These are phyloP conservation scores for Xerocomus amazonicus DNA, from an alignment of 1,284 basidiomycete genomes.

Conservation along the genomic window DNA sequence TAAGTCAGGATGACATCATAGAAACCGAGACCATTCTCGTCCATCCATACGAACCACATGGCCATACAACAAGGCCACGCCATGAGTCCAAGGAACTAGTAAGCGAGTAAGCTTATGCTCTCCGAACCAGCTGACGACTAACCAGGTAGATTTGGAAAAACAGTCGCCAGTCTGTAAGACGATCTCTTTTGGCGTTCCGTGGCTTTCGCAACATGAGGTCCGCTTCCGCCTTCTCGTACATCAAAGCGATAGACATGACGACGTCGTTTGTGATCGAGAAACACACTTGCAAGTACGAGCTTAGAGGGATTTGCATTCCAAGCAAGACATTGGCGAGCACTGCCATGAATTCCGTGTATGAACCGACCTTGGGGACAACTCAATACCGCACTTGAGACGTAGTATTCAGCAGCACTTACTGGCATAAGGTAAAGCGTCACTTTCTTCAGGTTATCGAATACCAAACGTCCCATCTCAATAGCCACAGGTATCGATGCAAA, in stretches of 20 bases:
- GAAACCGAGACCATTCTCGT: constrained; percentile 35
- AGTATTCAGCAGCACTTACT: constrained; percentile 31
- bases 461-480: constrained; percentile 48
- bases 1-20: constrained; percentile 40
- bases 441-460: constrained; percentile 58
- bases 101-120: background rate
- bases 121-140: constrained; percentile 5
- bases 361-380: constrained; percentile 26
- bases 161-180: constrained; percentile 40
- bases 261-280: constrained; percentile 41
- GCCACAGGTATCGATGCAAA: constrained; percentile 39
- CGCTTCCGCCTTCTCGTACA: constrained; percentile 39
- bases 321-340: constrained; percentile 37
- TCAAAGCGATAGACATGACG: constrained; percentile 37
- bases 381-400: background rate
- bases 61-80: constrained; percentile 44
- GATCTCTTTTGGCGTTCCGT: constrained; percentile 55
- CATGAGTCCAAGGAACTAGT: constrained; percentile 44
- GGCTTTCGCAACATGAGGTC: constrained; percentile 60
- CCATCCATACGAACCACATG: constrained; percentile 42
- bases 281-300: constrained; percentile 43
- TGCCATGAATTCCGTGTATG: constrained; percentile 37
- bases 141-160: constrained; percentile 35
- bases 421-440: constrained; percentile 42
- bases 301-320: constrained; percentile 41